Base-by-base conservation (phyloP, 2,329 filamentous ascomycete species). In the Microdochium bolleyi region DNA sequence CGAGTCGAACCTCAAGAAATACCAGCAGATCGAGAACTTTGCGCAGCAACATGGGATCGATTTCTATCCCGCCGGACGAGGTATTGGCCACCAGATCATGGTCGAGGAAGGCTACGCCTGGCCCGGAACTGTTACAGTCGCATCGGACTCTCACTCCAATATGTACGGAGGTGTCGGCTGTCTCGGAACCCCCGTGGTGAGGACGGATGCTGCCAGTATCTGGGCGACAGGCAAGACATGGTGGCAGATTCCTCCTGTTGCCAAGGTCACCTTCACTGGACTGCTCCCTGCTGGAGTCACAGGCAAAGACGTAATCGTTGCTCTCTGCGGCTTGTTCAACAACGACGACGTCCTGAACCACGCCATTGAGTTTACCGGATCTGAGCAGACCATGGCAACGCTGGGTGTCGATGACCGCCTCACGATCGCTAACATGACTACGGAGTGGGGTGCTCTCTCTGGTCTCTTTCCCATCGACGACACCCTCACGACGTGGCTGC, bases 231-330 rank as follows among this genome's bases (percentile, higher is more conserved):
- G 84, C 3, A 75, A 78, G 58, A 96, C 87, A 0, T 96, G 91
- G 91, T 95, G 84, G 83, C 88, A 95, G 71, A 80, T 94, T 24
- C 92, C 92, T 0, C 89, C 90, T 0, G 81, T 95, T 25, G 89
- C 88, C 1, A 86, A 87, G 69, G 81, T 96, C 24, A 92, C 81
- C 0, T 76, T 97, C 11, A 88, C 79, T 0, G 92, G 91, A 7
- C 69, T 81, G 0, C 73, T 96, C 7, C 92, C 89, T 0, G 72
- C 74, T 1, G 92, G 92, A 11, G 91, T 96, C 1, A 90, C 87
- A 0, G 92, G 91, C 27, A 97, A 99, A 70, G 94, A 97, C 67
- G 88, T 96, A 13, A 97, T 97, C 58, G 81, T 96, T 24, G 89
- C 90, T 0, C 78, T 97, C 1, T 95, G 89, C 60, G 89, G 88